Conservation (phyloP, 1,284 basidiomycete genomes). For the Sporisorium sorghi region DNA sequence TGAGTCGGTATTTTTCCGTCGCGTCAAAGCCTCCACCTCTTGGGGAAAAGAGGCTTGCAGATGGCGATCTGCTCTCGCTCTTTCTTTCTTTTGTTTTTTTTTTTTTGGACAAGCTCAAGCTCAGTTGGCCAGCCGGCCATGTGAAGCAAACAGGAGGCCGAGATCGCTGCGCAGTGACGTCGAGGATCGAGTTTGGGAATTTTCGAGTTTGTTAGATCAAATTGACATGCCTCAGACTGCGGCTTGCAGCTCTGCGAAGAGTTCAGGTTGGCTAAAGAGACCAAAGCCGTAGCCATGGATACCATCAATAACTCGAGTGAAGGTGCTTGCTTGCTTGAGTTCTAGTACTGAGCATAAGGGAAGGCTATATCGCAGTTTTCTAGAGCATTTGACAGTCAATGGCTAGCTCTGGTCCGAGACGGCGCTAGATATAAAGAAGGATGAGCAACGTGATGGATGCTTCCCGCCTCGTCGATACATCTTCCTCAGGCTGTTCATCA, state of each 20-base stretch:
- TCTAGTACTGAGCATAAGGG: no score
- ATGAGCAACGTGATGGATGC: background rate
- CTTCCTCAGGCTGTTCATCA: background rate
- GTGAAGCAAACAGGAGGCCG: background rate
- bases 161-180: constrained; percentile 47
- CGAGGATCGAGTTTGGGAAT: background rate
- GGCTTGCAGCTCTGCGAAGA: background rate
- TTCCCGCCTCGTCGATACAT: background rate
- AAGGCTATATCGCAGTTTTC: no score
- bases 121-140: background rate
- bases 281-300: background rate
- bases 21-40: constrained; percentile 19
- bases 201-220: background rate
- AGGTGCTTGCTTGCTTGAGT: no score
- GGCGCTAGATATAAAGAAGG: background rate
- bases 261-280: background rate
- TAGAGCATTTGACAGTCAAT: background rate
- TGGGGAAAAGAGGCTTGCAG: constrained; percentile 14
- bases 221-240: no score
- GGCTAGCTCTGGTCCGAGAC: background rate
- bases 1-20: background rate
- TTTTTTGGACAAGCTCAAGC: background rate
- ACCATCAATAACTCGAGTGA: background rate
- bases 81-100: no score
- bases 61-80: constrained; percentile 10